Percentiles rank a stretch among this genome's conserved stretches.
Conservation (phyloP, 2,329 filamentous ascomycete genomes). For the Fusarium fracticaudum region DNA sequence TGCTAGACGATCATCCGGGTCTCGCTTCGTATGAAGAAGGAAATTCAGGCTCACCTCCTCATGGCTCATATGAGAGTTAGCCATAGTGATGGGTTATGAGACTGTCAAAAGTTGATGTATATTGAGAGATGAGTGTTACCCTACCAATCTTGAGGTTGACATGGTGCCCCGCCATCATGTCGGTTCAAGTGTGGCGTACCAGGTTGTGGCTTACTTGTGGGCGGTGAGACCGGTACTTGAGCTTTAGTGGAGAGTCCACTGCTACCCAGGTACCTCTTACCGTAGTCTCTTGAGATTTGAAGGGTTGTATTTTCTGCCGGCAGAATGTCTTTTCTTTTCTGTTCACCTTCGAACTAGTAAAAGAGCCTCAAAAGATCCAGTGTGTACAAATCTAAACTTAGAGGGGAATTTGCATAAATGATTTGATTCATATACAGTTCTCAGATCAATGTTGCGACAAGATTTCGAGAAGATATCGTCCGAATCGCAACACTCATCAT, state of each 20-base stretch:
- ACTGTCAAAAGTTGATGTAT: slow-evolving; percentile 1
- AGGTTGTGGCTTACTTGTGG: slow-evolving; percentile 4
- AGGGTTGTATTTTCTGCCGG: slow-evolving; percentile 2
- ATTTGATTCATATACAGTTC: background rate
- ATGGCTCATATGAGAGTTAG: slow-evolving; percentile 37
- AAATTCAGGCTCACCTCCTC: slow-evolving; percentile 37
- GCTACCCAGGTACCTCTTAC: background rate
- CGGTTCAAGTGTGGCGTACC: slow-evolving; percentile 8
- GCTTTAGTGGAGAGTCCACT: background rate
- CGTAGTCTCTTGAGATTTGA: background rate
- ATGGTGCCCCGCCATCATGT: slow-evolving; percentile 39
- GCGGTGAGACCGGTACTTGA: background rate
- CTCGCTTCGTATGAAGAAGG: background rate
- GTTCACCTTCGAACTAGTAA: too few species aligned
- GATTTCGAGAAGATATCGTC: background rate
- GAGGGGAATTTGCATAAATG: rapidly evolving
- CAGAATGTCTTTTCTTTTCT: background rate
- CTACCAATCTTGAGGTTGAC: slow-evolving; percentile 25
- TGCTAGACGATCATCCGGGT: background rate
- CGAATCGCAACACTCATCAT: background rate
- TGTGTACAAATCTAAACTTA: rapidly evolving
- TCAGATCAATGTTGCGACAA: background rate
- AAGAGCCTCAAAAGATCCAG: background rate
- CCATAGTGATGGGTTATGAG: slow-evolving; percentile 30
- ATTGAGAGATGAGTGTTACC: slow-evolving; percentile 15